Base-by-base conservation (phyloP, 2,329 filamentous ascomycete species). In the Exophiala dermatitidis region DNA sequence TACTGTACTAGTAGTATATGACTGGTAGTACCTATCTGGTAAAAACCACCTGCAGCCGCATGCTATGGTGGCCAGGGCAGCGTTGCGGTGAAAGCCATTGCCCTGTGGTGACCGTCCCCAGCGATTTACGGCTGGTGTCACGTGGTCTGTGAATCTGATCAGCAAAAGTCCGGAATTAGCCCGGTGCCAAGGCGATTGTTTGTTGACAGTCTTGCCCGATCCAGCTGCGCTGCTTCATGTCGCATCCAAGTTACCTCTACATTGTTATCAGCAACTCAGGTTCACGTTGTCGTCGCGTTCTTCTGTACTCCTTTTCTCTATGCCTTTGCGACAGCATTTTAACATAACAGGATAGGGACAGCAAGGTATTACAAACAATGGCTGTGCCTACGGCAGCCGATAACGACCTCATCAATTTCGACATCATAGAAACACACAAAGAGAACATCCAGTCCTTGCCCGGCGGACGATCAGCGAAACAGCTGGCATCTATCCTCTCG, bases 371-470 rank as follows among this genome's bases (percentile, higher is more conserved):
- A 48, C 52, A 56, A 19, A 41, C 57, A 60, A 57, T 57, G 55
- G 55, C 55, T 41, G 54, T 40, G 28, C 44, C 48, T 34, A 41
- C 45, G 42, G 53, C 53, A 36, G 28, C 46, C 41, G 68, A 72
- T 50, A 52, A 48, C 38, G 73, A 75, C 58, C 65, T 73, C 46
- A 70, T 76, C 60, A 68, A 76, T 73, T 97, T 98, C 74, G 87
- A 95, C 64, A 81, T 96, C 59, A 96, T 98, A 72, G 93, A 98
- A 73, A 82, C 81, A 44, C 90, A 96, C 65, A 98, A 98, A 73
- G 93, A 98, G 74, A 98, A 98, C 71, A 96, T 98, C 52, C 90
- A 96, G 71, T 84, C 90, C 26, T 79, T 98, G 8, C 90, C 91
- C 10, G 86, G 88, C 58, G 93, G 85, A 33, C 77, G 93, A 60